Percentiles rank a stretch among this genome's conserved stretches.
phyloP scores from a whole-genome alignment of 1,284 basidiomycete genomes.

The Sphagnurus paluster region DNA sequence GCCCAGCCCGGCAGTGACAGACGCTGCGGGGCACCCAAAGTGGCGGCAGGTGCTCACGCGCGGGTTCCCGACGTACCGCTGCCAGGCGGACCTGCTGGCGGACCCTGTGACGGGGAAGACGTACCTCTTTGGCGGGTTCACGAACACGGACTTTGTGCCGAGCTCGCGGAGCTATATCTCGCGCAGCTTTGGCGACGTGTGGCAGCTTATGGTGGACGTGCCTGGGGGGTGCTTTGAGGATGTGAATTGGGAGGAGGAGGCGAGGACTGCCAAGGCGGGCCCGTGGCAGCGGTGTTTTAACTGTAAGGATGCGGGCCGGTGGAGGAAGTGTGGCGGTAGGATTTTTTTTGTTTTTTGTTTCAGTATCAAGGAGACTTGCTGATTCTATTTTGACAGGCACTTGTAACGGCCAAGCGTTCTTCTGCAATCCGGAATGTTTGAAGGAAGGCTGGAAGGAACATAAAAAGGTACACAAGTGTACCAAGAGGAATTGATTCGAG shows the following conservation, averaged over 20 bases:
- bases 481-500: constrained; percentile 3
- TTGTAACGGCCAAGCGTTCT: constrained; percentile 23
- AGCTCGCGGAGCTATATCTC: constrained; percentile 25
- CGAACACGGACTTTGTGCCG: constrained; percentile 33
- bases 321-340: constrained; percentile 32
- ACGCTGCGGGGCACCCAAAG: constrained; percentile 7
- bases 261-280: constrained; percentile 32
- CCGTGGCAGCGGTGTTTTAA: constrained; percentile 37
- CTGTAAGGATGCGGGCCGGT: constrained; percentile 31
- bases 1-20: constrained; percentile 1
- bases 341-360: not conserved
- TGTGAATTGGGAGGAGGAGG: constrained; percentile 34
- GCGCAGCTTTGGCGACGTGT: constrained; percentile 35
- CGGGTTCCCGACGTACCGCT: constrained; percentile 28
- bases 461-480: constrained; percentile 18
- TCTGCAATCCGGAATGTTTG: constrained; percentile 21
- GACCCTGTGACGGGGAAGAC: constrained; percentile 31
- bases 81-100: constrained; percentile 21
- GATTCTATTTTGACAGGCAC: constrained; percentile 14
- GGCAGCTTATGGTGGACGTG: constrained; percentile 35
- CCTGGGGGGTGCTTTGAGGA: constrained; percentile 32
- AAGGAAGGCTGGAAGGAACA: constrained; percentile 27
- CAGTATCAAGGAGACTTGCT: not conserved
- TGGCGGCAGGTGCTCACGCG: constrained; percentile 25
- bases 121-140: constrained; percentile 39